These are phyloP conservation scores for Ceratocystis harringtonii DNA, from an alignment of 2,329 filamentous ascomycete species.

Conservation along the genomic window DNA sequence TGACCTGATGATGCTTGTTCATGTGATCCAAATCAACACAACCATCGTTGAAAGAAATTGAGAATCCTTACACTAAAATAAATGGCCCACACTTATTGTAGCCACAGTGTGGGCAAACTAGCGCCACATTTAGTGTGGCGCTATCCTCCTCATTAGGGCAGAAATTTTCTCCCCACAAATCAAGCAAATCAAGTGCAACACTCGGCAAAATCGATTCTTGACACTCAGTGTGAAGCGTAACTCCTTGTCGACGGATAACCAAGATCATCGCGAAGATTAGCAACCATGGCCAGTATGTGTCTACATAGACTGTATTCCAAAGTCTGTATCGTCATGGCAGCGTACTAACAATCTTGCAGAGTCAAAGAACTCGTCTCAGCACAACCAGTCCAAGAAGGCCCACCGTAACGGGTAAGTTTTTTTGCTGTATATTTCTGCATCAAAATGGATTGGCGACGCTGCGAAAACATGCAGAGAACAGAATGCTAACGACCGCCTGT, in stretches of 20 bases:
- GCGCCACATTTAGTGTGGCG: conserved; percentile 6
- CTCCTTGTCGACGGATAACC: conserved; percentile 19
- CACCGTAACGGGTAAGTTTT: conserved; percentile 78
- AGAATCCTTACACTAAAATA: neutral
- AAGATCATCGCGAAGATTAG: conserved; percentile 21
- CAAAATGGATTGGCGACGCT: neutral
- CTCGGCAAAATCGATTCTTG: conserved; percentile 23
- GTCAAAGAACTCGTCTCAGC: conserved; percentile 99
- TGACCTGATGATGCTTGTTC: neutral
- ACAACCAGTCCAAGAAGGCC: conserved; percentile 97
- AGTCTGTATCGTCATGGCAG: neutral
- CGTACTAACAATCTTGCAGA: conserved; percentile 38
- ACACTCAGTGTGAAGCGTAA: conserved; percentile 21
- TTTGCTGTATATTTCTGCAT: too few relatives aligned
- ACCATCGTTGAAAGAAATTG: neutral
- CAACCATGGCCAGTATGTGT: conserved; percentile 31
- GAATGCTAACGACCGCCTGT: neutral
- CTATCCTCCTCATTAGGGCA: conserved; percentile 19
- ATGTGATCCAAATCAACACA: neutral
- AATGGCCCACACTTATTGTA: neutral
- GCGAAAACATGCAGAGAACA: neutral
- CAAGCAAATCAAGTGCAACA: neutral
- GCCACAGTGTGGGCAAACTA: neutral
- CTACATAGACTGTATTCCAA: neutral
- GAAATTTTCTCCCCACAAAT: conserved; percentile 18